phyloP scores from a whole-genome alignment of 441 rosid species.

The Croton laevigatus region DNA sequence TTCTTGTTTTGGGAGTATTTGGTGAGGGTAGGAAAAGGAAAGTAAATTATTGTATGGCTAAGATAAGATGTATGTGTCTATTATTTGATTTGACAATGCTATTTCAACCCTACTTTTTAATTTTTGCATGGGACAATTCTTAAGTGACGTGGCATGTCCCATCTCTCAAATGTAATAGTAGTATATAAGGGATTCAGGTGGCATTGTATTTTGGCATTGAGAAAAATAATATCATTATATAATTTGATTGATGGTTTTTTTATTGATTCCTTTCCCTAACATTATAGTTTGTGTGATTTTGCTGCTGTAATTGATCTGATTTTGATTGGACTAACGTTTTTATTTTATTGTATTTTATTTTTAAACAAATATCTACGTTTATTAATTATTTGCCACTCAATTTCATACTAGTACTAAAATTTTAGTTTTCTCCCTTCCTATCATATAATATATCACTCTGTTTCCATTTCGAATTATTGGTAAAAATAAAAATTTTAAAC shows the following conservation, averaged over 20 bases:
- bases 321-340: neutral
- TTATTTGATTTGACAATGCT: conserved; percentile 12
- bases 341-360: neutral
- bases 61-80: neutral
- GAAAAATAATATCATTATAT: too few species aligned
- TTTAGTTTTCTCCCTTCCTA: too few species aligned
- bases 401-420: neutral
- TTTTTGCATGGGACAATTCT: neutral
- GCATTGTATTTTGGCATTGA: conserved; percentile 1
- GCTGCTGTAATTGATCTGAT: neutral
- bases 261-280: conserved; percentile 2
- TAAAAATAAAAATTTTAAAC: too few species aligned
- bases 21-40: too few species aligned
- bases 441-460: too few species aligned
- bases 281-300: neutral
- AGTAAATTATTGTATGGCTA: neutral
- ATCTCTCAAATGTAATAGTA: neutral
- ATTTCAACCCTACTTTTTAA: neutral
- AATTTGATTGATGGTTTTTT: neutral
- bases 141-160: conserved; percentile 14
- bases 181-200: neutral
- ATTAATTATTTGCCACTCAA: neutral
- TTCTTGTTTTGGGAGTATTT: neutral
- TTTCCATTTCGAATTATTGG: too few species aligned
- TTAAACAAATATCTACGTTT: too few species aligned